phyloP scores from a whole-genome alignment of 768 basidiomycete genomes.

The Daedalea quercina region DNA sequence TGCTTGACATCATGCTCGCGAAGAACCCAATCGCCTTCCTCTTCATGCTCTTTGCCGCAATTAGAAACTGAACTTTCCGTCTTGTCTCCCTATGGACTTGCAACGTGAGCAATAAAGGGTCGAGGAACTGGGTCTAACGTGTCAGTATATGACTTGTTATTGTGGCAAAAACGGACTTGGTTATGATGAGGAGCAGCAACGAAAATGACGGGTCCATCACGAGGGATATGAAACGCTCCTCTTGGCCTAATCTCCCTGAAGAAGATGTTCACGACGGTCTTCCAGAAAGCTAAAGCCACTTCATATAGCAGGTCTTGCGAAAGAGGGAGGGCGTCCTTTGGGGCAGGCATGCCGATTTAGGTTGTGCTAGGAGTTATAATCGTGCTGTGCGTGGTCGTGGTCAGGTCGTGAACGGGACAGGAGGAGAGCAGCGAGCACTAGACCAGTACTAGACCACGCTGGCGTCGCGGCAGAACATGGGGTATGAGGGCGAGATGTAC shows the following conservation, averaged over 20 bases:
- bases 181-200: conserved; percentile 43
- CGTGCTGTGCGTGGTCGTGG: not conserved
- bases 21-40: conserved; percentile 76
- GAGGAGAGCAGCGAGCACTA: not conserved
- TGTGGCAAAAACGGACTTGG: conserved; percentile 11
- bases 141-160: not conserved
- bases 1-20: conserved; percentile 82
- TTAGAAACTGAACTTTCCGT: conserved; percentile 78
- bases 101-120: conserved; percentile 56
- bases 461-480: not conserved
- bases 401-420: not conserved
- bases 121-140: conserved; percentile 62
- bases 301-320: conserved; percentile 48
- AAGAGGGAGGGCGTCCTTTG: not conserved
- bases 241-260: conserved; percentile 93
- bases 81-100: conserved; percentile 79
- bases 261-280: conserved; percentile 84
- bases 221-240: conserved; percentile 92
- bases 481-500: not conserved
- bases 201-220: conserved; percentile 86
- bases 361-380: not conserved
- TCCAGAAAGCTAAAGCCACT: conserved; percentile 77
- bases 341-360: not conserved
- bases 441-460: not conserved
- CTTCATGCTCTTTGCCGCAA: conserved; percentile 86